Conservation (phyloP, 2,329 filamentous ascomycete genomes). For the Coleophoma eucalyptorum region DNA sequence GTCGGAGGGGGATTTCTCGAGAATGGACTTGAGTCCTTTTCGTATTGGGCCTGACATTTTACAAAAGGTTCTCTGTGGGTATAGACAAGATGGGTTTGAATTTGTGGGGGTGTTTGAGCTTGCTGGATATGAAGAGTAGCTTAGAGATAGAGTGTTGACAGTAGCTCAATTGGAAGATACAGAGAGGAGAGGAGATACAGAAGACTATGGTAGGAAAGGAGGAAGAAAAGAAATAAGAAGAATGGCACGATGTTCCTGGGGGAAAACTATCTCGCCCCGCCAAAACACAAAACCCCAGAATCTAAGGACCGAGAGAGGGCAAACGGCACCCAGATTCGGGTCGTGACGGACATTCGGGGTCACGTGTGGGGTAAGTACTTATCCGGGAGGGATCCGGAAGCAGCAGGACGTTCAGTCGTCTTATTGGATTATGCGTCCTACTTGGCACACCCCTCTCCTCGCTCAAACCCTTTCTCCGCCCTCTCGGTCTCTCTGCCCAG, state of each 20-base stretch:
- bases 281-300: neutral
- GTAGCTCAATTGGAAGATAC: neutral
- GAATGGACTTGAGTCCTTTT: conserved; percentile 69
- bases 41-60: conserved; percentile 36
- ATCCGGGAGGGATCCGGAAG: neutral
- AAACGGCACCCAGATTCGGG: neutral
- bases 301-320: neutral
- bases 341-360: neutral
- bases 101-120: neutral
- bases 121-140: neutral
- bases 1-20: conserved; percentile 76
- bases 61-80: neutral
- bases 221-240: neutral
- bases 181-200: neutral
- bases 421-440: no score
- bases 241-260: neutral
- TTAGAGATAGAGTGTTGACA: neutral
- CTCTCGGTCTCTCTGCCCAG: no score
- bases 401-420: no score
- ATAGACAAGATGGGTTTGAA: neutral
- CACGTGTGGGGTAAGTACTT: neutral
- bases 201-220: neutral
- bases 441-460: no score
- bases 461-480: no score
- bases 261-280: neutral